These are phyloP conservation scores for Leptographium procerum DNA, from an alignment of 2,329 filamentous ascomycete genomes.

Conservation along the genomic window DNA sequence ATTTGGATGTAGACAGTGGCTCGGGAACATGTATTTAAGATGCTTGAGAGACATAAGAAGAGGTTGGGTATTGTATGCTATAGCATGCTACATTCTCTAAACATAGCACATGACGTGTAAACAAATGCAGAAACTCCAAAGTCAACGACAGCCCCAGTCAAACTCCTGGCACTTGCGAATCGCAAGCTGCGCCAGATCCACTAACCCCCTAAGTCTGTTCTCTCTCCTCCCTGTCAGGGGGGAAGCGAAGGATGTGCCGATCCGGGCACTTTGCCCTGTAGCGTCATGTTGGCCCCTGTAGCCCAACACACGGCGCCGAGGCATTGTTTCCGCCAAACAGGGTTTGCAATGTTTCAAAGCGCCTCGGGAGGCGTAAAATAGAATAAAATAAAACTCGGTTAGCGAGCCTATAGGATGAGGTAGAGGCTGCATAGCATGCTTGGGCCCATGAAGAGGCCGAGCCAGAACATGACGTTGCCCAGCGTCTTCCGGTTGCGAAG, in stretches of 20 bases:
- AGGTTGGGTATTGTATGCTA: neutral
- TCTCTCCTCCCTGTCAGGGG: no score
- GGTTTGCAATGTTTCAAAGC: no score
- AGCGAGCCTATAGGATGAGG: slow-evolving; percentile 34
- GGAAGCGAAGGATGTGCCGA: neutral
- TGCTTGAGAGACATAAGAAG: no score
- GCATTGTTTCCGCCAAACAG: no score
- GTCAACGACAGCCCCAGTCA: neutral
- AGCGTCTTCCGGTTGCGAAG: slow-evolving; percentile 50
- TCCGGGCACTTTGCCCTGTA: neutral
- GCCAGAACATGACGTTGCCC: slow-evolving; percentile 68
- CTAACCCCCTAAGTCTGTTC: neutral
- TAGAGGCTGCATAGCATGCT: slow-evolving; percentile 54
- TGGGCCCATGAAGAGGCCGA: slow-evolving; percentile 66
- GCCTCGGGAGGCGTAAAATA: no score
- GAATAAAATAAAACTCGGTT: no score
- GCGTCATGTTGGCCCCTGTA: no score
- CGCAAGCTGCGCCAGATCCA: neutral
- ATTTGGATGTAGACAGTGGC: no score
- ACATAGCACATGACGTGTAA: neutral
- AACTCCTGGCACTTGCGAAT: neutral
- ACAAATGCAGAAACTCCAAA: neutral
- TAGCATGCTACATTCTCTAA: neutral
- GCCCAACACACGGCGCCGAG: no score
- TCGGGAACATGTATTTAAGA: no score